Base-by-base conservation (phyloP, 345 rosid genomes). In the Linum tenue region DNA sequence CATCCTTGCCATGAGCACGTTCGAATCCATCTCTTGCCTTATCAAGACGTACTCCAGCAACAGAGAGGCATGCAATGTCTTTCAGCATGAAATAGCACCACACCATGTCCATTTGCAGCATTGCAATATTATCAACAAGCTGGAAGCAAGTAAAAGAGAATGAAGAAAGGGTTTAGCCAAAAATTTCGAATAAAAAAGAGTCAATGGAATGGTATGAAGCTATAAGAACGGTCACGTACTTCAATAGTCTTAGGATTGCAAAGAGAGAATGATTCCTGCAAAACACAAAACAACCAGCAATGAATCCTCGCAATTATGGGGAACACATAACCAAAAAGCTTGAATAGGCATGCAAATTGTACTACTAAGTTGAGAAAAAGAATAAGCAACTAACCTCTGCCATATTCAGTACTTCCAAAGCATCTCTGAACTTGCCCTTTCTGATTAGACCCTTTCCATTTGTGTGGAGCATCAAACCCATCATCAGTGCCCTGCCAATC, bases 1-100 rank as follows among this genome's bases (percentile, higher is more conserved):
- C 80, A 60, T 92, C 96, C 73, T 92, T 92, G 60, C 98, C 98
- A 70, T 92, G 94, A 70, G 91, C 82, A 77, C 79, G 94, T 58
- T 90, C 95, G 61, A 92, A 79, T 77, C 97, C 97, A 76, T 79
- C 87, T 82, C 96, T 90, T 22, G 97, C 96, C 67, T 80, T 88
- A 66, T 78, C 81, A 55, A 92, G 90, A 35, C 96, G 94, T 51
- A 79, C 63, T 61, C 97, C 97, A 40, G 96, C 98, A 72, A 79
- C 85, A n/a, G 98, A 82, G 22, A 92, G 84, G 77, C 92, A 80
- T 39, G 85, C 86, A 79, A 92, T 69, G 77, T 92, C 96, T 62
- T 70, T 85, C 50, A 90, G 95, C 96, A 88, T 79, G 83, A 90
- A 92, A 73, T 86, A 90, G 75, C 97, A 92, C 98, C 98, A 92